A percentile compares a stretch with the other conserved stretches of the same genome.
Evolutionary conservation across 257 asterid genomes (phyloP).

Genomic region (Solanum gracilifrons): DNA sequence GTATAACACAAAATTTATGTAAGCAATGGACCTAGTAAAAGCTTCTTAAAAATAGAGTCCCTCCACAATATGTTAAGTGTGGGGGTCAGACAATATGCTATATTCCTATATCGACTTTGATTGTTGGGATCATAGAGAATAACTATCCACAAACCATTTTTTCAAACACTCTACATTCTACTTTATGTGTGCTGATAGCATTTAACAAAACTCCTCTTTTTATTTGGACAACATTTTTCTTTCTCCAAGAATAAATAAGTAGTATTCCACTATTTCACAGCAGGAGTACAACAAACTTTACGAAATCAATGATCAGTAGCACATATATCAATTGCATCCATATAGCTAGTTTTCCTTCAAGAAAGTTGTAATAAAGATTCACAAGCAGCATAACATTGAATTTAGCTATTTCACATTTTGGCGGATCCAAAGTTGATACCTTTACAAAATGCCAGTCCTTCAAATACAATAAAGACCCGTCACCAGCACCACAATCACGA

Average conservation of each 20-base stretch:
- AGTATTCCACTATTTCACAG: background rate
- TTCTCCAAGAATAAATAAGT: background rate
- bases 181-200: background rate
- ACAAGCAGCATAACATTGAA: background rate
- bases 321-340: background rate
- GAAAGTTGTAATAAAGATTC: background rate
- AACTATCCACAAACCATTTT: background rate
- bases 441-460: slow-evolving; percentile 98
- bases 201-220: background rate
- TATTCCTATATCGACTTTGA: background rate
- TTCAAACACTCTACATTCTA: background rate
- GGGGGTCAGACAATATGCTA: background rate
- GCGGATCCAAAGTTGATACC: slow-evolving; percentile 20
- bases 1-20: background rate
- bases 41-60: background rate
- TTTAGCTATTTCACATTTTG: background rate
- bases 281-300: background rate
- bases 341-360: background rate
- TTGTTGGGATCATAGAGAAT: background rate
- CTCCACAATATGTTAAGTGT: background rate
- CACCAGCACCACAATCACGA: background rate
- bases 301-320: background rate
- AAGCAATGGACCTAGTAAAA: background rate
- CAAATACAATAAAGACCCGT: slow-evolving; percentile 46
- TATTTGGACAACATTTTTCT: background rate